Evolutionary conservation across 306 rosid species (phyloP), one percentile per base, ranked within the genome.

Genomic region (Comarum palustre): DNA sequence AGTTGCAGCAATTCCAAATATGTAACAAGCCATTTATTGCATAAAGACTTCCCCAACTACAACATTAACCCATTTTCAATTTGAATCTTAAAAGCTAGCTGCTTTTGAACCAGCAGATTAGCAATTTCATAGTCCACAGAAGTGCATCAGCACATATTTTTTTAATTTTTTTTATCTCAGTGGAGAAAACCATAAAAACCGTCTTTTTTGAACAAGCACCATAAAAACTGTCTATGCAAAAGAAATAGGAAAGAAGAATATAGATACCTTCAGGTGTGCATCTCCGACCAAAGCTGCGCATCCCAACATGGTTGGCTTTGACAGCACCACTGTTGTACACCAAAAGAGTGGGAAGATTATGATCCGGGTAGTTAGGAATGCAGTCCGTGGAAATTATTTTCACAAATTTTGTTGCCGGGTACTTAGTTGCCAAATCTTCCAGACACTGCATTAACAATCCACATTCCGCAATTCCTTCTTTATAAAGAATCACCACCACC

Each of bases 401-500:
- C 12, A 92, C 97, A 84, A 94, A 91, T 77, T 94, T 94, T n/a
- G 97, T 94, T 34, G 88, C 88, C n/a, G 96, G 91, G 68, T 94
- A 94, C 81, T 80, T 89, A 1, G 78, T 51, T 0, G 98, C 95
- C 81, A 94, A 61, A 76, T 94, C 97, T 74, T 91, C 96, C 84
- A 91, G 81, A 78, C 96, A 84, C 70, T 85, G 92, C 98, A 94
- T 86, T 84, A 94, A 81, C 79, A 94, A 64, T 32, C 78, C 91
- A 77, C 98, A 91, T 73, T 89, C 95, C 17, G 92, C 79, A 76
- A 91, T 89, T 73, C 97, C 97, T 58, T 94, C 97, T 79, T 94
- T 94, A 84, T 91, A 89, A 52, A 94, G 97, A 78, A 91, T 69
- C 45, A 94, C 98, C 64, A 94, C 98, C 74, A 94, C 98, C 98